Base-by-base conservation (phyloP, 169 alveolate genomes). In the Plasmodium vinckei region DNA sequence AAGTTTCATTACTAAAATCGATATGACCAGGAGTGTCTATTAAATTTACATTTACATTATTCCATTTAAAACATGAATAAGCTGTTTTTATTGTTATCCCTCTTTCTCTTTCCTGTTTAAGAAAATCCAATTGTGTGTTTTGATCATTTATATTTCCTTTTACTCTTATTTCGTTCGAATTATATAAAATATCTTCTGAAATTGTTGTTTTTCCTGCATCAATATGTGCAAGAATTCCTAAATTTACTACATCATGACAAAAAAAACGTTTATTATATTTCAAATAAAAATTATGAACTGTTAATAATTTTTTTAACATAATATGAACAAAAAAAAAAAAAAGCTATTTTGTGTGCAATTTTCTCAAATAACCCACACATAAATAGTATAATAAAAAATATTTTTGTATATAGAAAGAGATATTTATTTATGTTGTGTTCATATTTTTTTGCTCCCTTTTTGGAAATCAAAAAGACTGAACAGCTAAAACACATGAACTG, bases 1-100 rank as follows among this genome's bases (percentile, higher is more conserved):
- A 97, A 1, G 94, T 97, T 90, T 97, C 98, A 39, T 96, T 97
- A 51, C 97, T 94, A 91, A 97, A 97, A 88, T 97, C 98, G 46
- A 96, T 95, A 87, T 97, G 98, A 5, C 98, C 98, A 13, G 98
- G 98, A 12, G 98, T 97, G 67, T 97, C 98, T 5, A 97, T 95
- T n/a, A 97, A 72, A 70, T 97, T 97, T 49, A 96, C 87, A 59
- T 94, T 75, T 54, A 71, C 27, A 13, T 88, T 75, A 6, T 82
- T 69, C 98, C 98, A 97, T 21, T 92, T 94, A 87, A 97, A 97
- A 23, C 97, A 92, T 13, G 96, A 96, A 54, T 97, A 96, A 13
- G 98, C 98, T 9, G 98, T 93, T 71, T 98, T 89, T 13, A 97
- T 97, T 9, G 98, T 97, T 39, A 97, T 97, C 12, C 98, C 98